Evolutionary conservation across 1,284 basidiomycete genomes (phyloP), one percentile per base, ranked within the genome.

Genomic region (Pseudozyma thailandica): DNA sequence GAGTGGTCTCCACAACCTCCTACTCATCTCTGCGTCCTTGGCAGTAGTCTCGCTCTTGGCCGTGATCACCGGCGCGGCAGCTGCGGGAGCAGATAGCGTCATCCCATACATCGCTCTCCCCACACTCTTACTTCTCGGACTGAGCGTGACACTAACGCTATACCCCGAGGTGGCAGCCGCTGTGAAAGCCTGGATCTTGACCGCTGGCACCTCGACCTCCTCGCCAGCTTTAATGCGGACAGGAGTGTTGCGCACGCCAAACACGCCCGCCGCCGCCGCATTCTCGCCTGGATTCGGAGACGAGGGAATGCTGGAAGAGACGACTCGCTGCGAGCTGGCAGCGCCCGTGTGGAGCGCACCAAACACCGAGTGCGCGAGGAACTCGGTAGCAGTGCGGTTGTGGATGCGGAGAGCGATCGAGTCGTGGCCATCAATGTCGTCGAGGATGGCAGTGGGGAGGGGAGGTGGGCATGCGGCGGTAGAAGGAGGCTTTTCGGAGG

Each of bases 281-380:
- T 18, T 7, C 15, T 18, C 16, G 26, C 25, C 38, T 6, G 48
- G 33, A 6, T 50, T 25, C 28, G 56, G 45, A 3, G 55, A 50
- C 18, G 56, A 30, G 12, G 52, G 52, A 2, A 66, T 49, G 42
- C 48, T 51, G 7, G 63, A 66, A 6, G 56, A 66, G 6, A 45
- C 52, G 16, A 48, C 39, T 4, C 56, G 52, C 35, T 55, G 53
- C 2, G 59, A 44, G 0, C 37, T 26, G 0, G 39, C 39, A 28
- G 33, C 43, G 10, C 48, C 56, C 5, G 56, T 59, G 35, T 64
- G 62, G 3, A 66, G 31, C 15, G 63, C 63, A 18, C 63, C 63
- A n/a, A 66, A 66, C 18, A 55, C 48, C 16, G 63, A 60, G 26
- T 41, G 63, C 2, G 63, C 38, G 12, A 66, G 63, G 20, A 59